These are phyloP conservation scores for Trichoderma hamatum DNA, from an alignment of 2,329 filamentous ascomycete species.

Conservation along the genomic window DNA sequence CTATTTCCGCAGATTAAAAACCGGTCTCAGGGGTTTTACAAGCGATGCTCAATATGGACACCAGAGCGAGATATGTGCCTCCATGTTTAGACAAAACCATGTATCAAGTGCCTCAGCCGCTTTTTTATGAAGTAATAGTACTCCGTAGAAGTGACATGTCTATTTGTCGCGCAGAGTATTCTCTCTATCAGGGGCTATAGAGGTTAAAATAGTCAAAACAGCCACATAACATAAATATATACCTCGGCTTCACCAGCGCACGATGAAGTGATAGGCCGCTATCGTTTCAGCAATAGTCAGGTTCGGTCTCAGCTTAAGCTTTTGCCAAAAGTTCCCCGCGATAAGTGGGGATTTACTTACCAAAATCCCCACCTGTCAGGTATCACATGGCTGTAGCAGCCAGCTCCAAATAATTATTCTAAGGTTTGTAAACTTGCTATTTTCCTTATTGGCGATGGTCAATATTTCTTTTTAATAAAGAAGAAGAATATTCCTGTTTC, in stretches of 20 bases:
- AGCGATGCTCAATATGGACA: neutral
- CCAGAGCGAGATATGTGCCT: neutral
- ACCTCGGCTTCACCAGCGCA: neutral
- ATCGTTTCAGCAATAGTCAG: neutral
- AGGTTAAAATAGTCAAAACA: neutral
- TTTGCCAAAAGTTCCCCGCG: neutral
- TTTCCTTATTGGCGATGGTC: neutral
- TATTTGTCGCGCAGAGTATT: neutral
- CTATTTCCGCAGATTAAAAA: neutral
- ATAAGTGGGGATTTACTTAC: neutral
- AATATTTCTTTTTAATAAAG: neutral
- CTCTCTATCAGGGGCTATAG: neutral
- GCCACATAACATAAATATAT: neutral
- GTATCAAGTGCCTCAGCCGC: neutral
- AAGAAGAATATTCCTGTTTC: neutral
- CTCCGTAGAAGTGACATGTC: neutral
- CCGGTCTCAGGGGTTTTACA: neutral
- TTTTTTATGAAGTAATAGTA: neutral
- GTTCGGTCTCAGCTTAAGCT: neutral
- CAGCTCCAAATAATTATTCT: neutral
- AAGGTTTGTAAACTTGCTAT: neutral
- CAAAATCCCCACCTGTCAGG: neutral
- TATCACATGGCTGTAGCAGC: neutral
- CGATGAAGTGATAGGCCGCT: neutral
- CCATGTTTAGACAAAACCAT: neutral